phyloP scores from a whole-genome alignment of 2,329 filamentous ascomycete genomes.

The Talaromyces sp. region DNA sequence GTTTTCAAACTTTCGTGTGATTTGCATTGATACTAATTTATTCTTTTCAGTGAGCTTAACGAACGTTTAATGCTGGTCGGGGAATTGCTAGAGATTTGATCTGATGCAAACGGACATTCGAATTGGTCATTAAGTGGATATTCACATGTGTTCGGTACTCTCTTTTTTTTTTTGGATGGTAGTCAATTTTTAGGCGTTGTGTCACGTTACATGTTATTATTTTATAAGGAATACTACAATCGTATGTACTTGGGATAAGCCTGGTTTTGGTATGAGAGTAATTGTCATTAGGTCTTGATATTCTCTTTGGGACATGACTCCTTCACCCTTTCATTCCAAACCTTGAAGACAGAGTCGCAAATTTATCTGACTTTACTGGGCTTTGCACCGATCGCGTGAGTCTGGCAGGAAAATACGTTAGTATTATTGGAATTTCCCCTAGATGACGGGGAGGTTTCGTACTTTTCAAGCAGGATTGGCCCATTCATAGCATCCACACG shows the following conservation, averaged over 20 bases:
- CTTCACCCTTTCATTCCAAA: slow-evolving; percentile 57
- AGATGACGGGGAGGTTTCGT: slow-evolving; percentile 23
- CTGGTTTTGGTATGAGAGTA: neutral
- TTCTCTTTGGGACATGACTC: neutral
- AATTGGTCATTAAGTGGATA: neutral
- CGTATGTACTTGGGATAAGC: neutral
- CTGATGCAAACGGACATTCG: neutral
- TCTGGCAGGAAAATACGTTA: slow-evolving; percentile 34
- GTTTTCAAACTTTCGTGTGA: neutral
- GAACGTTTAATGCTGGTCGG: neutral
- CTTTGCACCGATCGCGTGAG: slow-evolving; percentile 61
- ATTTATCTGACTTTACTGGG: slow-evolving; percentile 58
- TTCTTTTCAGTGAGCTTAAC: neutral
- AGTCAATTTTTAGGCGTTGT: neutral
- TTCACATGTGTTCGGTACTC: neutral
- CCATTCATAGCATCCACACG: slow-evolving; percentile 89
- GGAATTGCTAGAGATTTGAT: neutral
- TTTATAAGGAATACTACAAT: slow-evolving; percentile 1
- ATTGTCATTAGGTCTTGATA: neutral
- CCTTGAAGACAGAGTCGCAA: slow-evolving; percentile 68
- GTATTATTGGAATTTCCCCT: slow-evolving; percentile 12
- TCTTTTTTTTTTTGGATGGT: neutral
- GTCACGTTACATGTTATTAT: neutral
- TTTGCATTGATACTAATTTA: neutral
- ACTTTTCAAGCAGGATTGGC: slow-evolving; percentile 88